These are phyloP conservation scores for Centrapalus pauciflorus DNA, from an alignment of 129 eudicot species.

Conservation along the genomic window DNA sequence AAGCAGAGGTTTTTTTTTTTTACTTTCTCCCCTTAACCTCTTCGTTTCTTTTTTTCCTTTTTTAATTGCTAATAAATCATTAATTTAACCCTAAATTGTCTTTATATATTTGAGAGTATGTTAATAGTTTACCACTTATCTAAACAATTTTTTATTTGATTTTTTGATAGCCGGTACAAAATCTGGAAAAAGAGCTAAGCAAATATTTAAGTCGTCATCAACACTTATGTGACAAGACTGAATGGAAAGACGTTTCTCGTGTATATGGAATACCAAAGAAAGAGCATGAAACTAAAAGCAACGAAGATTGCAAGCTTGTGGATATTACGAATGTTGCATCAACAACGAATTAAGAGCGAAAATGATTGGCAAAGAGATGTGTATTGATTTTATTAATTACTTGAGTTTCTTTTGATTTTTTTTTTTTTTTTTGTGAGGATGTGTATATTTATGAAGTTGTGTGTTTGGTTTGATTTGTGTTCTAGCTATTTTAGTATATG, in stretches of 20 bases:
- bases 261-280: conserved; percentile 46
- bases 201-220: conserved; percentile 45
- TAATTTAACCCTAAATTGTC: too few relatives aligned
- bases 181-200: conserved; percentile 44
- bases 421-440: too few relatives aligned
- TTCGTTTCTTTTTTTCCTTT: neutral
- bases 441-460: neutral
- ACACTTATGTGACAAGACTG: conserved; percentile 22
- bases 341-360: neutral
- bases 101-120: too few relatives aligned
- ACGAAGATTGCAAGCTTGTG: neutral
- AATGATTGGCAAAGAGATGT: neutral
- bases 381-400: neutral
- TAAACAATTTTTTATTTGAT: neutral
- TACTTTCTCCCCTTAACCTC: too few relatives aligned
- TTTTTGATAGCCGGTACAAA: conserved; percentile 38
- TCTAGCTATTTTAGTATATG: conserved; percentile 1
- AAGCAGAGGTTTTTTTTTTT: conserved; percentile 59
- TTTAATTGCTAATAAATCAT: neutral
- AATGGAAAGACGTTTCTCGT: conserved; percentile 43
- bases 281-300: conserved; percentile 12
- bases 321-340: conserved; percentile 1
- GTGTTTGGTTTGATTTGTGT: too few relatives aligned
- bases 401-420: neutral
- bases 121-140: neutral